Conservation (phyloP, 352 stramenopile genomes). For the Globisporangium cystogenes region DNA sequence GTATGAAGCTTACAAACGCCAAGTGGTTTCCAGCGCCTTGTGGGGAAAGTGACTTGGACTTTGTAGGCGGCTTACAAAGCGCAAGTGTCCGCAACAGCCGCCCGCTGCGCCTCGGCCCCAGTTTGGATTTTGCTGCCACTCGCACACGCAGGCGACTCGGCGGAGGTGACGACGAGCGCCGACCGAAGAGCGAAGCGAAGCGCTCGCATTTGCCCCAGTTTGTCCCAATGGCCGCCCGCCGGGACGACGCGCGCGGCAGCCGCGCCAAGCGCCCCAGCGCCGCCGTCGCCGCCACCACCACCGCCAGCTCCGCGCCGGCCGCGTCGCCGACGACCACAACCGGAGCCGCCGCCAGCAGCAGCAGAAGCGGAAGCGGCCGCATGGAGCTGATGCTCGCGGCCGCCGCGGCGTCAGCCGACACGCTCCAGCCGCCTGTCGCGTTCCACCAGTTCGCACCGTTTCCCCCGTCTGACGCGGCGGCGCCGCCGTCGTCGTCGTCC, state of each 20-base stretch:
- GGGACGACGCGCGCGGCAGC: conserved; percentile 32
- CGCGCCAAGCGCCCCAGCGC: conserved; percentile 21
- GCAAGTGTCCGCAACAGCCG: no score
- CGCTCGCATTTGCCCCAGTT: no score
- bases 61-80: neutral
- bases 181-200: neutral
- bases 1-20: neutral
- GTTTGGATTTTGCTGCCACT: conserved; percentile 39
- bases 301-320: neutral
- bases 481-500: neutral
- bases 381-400: conserved; percentile 42
- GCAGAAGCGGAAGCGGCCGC: conserved; percentile 15
- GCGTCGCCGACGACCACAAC: neutral
- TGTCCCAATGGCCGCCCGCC: conserved; percentile 1
- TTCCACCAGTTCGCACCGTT: conserved; percentile 5
- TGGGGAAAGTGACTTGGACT: neutral
- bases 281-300: neutral
- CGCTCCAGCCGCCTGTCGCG: neutral
- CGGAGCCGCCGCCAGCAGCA: neutral
- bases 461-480: neutral
- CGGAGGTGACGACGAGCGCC: neutral
- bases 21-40: no score
- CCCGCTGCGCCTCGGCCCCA: conserved; percentile 8
- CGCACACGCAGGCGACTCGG: conserved; percentile 4
- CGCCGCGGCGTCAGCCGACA: conserved; percentile 6